Percentiles rank a stretch among this genome's conserved stretches.
These are phyloP conservation scores for Elsinoe necatrix DNA, from an alignment of 2,329 filamentous ascomycete species.

Conservation along the genomic window DNA sequence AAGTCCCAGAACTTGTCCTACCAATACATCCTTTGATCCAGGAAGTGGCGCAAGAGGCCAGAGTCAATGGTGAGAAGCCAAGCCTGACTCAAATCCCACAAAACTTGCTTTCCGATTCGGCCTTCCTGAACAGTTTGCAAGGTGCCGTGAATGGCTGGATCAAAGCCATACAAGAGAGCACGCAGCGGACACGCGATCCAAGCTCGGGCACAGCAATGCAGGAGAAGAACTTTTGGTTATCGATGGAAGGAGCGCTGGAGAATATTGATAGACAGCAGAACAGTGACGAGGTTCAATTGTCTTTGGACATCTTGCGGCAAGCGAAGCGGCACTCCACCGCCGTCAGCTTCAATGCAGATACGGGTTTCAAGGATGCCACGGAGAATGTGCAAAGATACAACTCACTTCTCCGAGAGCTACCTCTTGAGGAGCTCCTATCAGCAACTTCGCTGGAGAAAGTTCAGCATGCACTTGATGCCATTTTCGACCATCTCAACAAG, in stretches of 20 bases:
- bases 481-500: constrained; percentile 94
- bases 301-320: constrained; percentile 89
- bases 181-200: constrained; percentile 83
- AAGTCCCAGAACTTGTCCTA: constrained; percentile 86
- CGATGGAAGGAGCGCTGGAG: constrained; percentile 89
- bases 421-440: constrained; percentile 85
- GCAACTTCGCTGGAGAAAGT: constrained; percentile 83
- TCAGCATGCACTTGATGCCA: constrained; percentile 77
- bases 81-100: constrained; percentile 70
- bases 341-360: constrained; percentile 93
- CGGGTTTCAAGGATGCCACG: constrained; percentile 88
- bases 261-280: constrained; percentile 82
- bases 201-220: constrained; percentile 74
- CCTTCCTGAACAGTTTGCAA: constrained; percentile 88
- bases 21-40: constrained; percentile 85
- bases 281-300: constrained; percentile 81
- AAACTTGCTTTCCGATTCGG: constrained; percentile 73
- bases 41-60: constrained; percentile 68
- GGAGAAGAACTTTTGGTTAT: constrained; percentile 98
- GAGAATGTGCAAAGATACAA: constrained; percentile 98
- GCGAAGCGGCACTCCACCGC: constrained; percentile 97
- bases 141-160: constrained; percentile 96
- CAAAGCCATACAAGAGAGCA: constrained; percentile 94
- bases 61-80: constrained; percentile 55
- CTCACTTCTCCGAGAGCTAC: constrained; percentile 96